Evolutionary conservation across 2,329 filamentous ascomycete genomes (phyloP), one percentile per base, ranked within the genome.

Genomic region (Epichloe coenophiala): DNA sequence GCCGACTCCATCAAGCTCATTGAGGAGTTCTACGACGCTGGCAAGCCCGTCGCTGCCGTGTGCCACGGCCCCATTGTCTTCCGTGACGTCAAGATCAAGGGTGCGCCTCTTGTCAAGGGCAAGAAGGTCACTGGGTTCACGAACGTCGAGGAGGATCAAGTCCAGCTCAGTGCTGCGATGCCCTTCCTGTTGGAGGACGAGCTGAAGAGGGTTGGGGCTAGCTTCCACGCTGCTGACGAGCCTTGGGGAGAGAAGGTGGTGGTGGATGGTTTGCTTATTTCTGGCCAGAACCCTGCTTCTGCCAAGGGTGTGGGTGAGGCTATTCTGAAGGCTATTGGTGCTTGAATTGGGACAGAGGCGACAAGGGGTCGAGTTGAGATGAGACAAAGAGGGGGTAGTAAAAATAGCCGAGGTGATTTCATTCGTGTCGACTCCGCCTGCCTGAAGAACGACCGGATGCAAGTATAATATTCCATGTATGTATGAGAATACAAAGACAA

Each of bases 31-130:
- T 76, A 73, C 59, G 67, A 69, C 39, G 71, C 73, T 3, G 76
- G 74, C 55, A 85, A 85, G 71, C 70, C 80, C 50, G 74, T 86
- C 13, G 69, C 78, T 0, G 79, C 83, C 3, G 81, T 87, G 44
- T 86, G 83, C 70, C 83, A 87, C 65, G 83, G 81, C 5, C 80
- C 83, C 2, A 77, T 76, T 3, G 83, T 75, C 12, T 69, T 87
- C 15, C 70, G 74, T 46, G 74, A 81, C 56, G 81, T 77, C 37
- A 76, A 73, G 58, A 59, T 72, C 19, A 68, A 73, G 53, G 80
- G 78, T 36, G 67, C 70, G 55, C 70, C 71, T 47, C 65, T 85
- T 9, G 63, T 86, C 39, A 65, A 71, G 47, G 80, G 76, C 43
- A 74, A 73, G 60, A 66, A 72, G 44, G 77, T 80, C 23, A 83